Evolutionary conservation across 2,329 filamentous ascomycete genomes (phyloP).

Genomic region (Neofusicoccum parvum): DNA sequence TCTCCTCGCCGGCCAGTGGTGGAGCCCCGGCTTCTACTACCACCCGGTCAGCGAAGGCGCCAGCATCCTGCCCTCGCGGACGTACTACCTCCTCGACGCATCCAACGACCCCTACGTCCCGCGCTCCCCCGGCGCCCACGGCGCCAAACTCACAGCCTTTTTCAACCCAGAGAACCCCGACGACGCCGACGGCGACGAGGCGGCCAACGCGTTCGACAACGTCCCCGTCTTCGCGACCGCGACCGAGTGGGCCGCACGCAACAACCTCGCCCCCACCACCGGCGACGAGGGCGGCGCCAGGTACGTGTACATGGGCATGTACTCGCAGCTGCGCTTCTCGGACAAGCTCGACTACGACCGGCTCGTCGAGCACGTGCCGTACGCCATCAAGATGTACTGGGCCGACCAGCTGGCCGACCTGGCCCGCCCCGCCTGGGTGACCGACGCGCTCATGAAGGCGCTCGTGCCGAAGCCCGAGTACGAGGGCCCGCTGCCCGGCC

Average conservation of each 20-base stretch:
- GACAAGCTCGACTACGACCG: constrained; percentile 49
- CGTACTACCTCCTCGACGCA: constrained; percentile 46
- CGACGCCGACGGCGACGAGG: constrained; percentile 29
- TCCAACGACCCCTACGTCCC: constrained; percentile 47
- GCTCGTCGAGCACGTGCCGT: constrained; percentile 40
- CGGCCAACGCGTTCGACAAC: constrained; percentile 35
- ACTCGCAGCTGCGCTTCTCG: constrained; percentile 47
- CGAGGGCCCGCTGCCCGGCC: constrained; percentile 36
- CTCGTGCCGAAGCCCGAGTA: constrained; percentile 48
- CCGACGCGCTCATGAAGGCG: constrained; percentile 41
- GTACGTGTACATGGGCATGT: constrained; percentile 50
- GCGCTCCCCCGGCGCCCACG: constrained; percentile 42
- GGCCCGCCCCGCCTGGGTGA: constrained; percentile 46
- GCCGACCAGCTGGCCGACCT: constrained; percentile 40
- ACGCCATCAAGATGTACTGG: constrained; percentile 42
- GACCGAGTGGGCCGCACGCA: not conserved
- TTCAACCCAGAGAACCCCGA: constrained; percentile 41
- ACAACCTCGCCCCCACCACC: not conserved
- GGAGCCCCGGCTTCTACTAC: constrained; percentile 46
- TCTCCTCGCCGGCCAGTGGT: constrained; percentile 40
- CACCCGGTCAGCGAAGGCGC: constrained; percentile 27
- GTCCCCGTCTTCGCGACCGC: constrained; percentile 46
- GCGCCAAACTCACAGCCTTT: constrained; percentile 51
- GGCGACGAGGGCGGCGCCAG: constrained; percentile 12
- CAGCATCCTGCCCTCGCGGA: constrained; percentile 35